Evolutionary conservation across 2,329 filamentous ascomycete species (phyloP), one percentile per base, ranked within the genome.

Genomic region (Biscogniauxia mediterranea): DNA sequence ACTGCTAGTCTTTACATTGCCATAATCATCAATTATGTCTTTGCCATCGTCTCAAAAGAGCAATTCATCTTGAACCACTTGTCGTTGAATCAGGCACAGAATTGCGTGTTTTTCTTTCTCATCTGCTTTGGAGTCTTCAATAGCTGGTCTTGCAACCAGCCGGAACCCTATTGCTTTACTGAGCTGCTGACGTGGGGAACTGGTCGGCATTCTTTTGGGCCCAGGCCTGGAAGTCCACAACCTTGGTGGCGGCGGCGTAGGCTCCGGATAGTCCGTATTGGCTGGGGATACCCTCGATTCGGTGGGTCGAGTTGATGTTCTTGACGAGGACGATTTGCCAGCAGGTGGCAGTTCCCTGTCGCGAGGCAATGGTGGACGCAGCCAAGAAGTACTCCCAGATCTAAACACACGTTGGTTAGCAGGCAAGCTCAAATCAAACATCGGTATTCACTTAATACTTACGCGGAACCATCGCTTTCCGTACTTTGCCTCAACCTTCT

Each of bases 401-500:
- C 72, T 74, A 62, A n/a, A 42, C 9, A 42, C 9, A 13, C 23
- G 28, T 2, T 57, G 38, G 51, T 73, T 54, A 73, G 58, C 25
- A 55, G 58, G 9, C 4, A 52, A 7, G 11, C 5, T 4, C 50
- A 25, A 53, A 13, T 53, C 21, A 46, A 9, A 52, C 7, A n/a
- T 51, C 9, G 5, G 5, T 13, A 11, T 20, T 25, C 49, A 20
- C 7, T 23, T 19, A n/a, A 46, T 63, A 83, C 90, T 81, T 84
- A 93, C 91, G 77, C 94, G 89, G 86, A 91, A 99, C 95, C 95
- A 99, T 74, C 91, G 85, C 74, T 90, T 88, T 73, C 95, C 95
- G 75, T 98, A 98, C 85, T 97, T 98, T 74, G 91, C 92, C 78
- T 90, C 86, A 64, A 97, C 91, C 82, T 96, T 96, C 61, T 96